Evolutionary conservation across 176 grass and related monocot species (phyloP).

Genomic region (Aegilops bicornis): DNA sequence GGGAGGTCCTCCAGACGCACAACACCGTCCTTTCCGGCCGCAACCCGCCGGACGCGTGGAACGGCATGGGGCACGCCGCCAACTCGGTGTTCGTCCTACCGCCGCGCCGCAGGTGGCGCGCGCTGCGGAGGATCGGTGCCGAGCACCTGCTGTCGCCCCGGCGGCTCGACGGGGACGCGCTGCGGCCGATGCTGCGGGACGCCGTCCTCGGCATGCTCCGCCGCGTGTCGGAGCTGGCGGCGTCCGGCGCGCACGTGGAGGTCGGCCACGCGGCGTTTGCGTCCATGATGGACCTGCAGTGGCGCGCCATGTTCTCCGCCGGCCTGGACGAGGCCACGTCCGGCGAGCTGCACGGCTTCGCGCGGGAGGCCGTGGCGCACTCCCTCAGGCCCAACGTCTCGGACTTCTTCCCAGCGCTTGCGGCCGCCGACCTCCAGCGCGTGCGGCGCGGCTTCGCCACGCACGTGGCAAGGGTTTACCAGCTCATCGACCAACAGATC

Average conservation of each 20-base stretch:
- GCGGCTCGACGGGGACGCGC: neutral
- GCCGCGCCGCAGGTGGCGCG: constrained; percentile 11
- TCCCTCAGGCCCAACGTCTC: constrained; percentile 38
- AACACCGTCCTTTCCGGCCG: constrained; percentile 13
- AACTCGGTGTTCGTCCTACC: constrained; percentile 27
- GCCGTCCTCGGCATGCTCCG: neutral
- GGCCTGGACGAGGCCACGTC: constrained; percentile 3
- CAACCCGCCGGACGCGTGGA: constrained; percentile 33
- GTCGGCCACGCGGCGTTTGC: constrained; percentile 36
- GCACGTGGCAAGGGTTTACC: neutral
- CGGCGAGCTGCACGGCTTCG: neutral
- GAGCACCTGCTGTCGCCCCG: neutral
- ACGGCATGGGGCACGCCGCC: constrained; percentile 4
- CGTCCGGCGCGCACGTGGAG: constrained; percentile 2
- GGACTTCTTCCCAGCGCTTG: constrained; percentile 48
- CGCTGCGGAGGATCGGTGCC: neutral
- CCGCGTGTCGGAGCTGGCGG: neutral
- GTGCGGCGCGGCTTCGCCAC: neutral
- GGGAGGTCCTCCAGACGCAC: constrained; percentile 39
- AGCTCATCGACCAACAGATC: constrained; percentile 49
- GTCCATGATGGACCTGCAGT: constrained; percentile 24
- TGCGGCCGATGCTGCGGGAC: neutral
- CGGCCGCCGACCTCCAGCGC: constrained; percentile 46
- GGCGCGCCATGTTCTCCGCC: constrained; percentile 43
- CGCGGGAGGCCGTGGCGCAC: constrained; percentile 11